Evolutionary conservation across 164 flowering plant species (phyloP).

Genomic region (Vitis riparia): DNA sequence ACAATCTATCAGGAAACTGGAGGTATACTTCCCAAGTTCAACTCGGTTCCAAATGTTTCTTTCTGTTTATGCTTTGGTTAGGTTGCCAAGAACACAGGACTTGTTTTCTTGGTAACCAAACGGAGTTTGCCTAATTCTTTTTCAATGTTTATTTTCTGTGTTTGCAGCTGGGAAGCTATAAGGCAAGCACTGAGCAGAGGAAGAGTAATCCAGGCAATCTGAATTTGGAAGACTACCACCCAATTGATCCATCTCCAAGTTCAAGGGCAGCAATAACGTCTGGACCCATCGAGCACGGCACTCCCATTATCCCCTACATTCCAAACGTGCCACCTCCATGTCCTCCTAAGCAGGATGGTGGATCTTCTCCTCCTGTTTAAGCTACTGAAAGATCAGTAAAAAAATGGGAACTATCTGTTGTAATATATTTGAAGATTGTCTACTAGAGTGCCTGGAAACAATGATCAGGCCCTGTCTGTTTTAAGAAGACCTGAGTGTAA

Average conservation of each 20-base stretch:
- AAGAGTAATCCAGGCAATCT: background rate
- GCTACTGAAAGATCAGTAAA: too few relatives aligned
- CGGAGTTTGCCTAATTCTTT: background rate
- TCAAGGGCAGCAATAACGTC: constrained; percentile 23
- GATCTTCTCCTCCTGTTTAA: too few relatives aligned
- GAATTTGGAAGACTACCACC: constrained; percentile 22
- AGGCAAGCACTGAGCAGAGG: background rate
- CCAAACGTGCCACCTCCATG: constrained; percentile 18
- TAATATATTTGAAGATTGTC: too few relatives aligned
- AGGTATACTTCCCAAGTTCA: background rate
- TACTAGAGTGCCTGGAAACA: too few relatives aligned
- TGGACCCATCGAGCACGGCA: constrained; percentile 25
- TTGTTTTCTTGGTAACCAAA: background rate
- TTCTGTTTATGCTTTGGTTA: background rate
- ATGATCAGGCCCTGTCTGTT: too few relatives aligned
- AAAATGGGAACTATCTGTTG: too few relatives aligned
- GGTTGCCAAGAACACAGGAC: background rate
- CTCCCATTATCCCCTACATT: constrained; percentile 5
- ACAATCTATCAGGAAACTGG: background rate
- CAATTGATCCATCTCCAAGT: constrained; percentile 22
- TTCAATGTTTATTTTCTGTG: background rate
- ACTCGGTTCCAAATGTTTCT: background rate
- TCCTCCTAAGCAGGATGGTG: constrained; percentile 4
- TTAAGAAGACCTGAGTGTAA: too few relatives aligned
- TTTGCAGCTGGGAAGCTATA: background rate